phyloP scores from a whole-genome alignment of 768 basidiomycete species.

The Lactarius psammicola region DNA sequence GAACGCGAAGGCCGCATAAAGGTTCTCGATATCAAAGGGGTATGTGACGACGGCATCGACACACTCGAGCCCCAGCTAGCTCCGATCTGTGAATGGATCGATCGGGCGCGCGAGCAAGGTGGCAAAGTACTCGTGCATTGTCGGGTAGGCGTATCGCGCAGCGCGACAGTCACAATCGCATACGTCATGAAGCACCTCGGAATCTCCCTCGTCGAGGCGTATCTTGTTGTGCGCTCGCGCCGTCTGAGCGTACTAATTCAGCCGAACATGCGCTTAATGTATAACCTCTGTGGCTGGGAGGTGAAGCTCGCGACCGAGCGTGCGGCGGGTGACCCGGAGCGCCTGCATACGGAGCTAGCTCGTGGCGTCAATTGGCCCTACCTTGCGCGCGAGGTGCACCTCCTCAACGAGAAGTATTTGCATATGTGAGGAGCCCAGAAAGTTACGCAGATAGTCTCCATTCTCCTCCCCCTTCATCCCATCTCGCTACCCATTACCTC shows the following conservation, averaged over 20 bases:
- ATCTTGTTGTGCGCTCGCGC: constrained; percentile 87
- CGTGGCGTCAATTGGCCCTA: constrained; percentile 80
- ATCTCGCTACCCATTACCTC: neutral
- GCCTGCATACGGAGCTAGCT: constrained; percentile 57
- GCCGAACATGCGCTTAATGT: constrained; percentile 94
- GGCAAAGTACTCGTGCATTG: constrained; percentile 95
- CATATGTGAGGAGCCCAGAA: constrained; percentile 26
- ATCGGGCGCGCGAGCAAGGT: constrained; percentile 73
- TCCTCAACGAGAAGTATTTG: constrained; percentile 82
- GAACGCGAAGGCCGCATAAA: constrained; percentile 87
- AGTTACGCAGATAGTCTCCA: neutral
- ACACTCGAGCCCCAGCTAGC: constrained; percentile 86
- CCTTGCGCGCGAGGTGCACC: constrained; percentile 80
- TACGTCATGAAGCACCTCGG: constrained; percentile 94
- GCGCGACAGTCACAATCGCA: constrained; percentile 95
- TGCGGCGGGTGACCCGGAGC: constrained; percentile 50
- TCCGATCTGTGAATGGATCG: constrained; percentile 92
- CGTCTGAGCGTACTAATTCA: constrained; percentile 89
- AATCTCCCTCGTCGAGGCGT: constrained; percentile 87
- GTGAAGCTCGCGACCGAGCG: constrained; percentile 82
- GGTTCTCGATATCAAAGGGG: constrained; percentile 86
- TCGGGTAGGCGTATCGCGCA: constrained; percentile 96
- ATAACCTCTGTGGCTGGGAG: constrained; percentile 95
- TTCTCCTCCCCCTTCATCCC: neutral
- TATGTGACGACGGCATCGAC: constrained; percentile 96